Percentiles rank a stretch among this genome's conserved stretches.
Evolutionary conservation across 768 basidiomycete genomes (phyloP).

Genomic region (Cubamyces lactineus): DNA sequence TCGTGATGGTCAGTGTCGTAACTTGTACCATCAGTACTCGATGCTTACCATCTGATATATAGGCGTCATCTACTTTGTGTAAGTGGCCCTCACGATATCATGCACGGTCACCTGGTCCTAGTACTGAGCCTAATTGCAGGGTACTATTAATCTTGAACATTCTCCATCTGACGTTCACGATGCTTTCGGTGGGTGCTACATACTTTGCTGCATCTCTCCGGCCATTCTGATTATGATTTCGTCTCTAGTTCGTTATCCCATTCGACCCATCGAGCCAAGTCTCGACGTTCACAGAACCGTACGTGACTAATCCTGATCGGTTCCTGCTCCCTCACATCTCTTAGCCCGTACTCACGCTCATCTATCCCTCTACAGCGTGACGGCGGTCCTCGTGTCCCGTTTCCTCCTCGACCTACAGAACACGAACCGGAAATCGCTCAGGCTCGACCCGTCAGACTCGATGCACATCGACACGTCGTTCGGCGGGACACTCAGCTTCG

Average conservation of each 20-base stretch:
- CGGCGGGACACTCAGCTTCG: background rate
- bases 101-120: background rate
- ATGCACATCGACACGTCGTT: background rate
- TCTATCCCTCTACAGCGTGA: background rate
- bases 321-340: too few species aligned
- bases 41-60: background rate
- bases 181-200: background rate
- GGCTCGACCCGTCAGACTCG: background rate
- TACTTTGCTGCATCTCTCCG: background rate
- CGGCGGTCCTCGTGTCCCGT: constrained; percentile 2
- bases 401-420: constrained; percentile 11
- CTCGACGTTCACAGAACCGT: background rate
- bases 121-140: background rate
- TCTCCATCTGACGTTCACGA: background rate
- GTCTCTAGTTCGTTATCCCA: background rate
- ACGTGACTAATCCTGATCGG: too few species aligned
- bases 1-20: background rate
- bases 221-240: background rate
- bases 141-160: background rate
- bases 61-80: background rate
- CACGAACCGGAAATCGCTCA: background rate
- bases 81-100: background rate
- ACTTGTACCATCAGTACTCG: background rate
- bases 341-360: too few species aligned
- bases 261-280: background rate